Percentiles rank a stretch among this genome's conserved stretches.
Evolutionary conservation across 208 protist species (phyloP).

Genomic region (Crithidia brevicula): DNA sequence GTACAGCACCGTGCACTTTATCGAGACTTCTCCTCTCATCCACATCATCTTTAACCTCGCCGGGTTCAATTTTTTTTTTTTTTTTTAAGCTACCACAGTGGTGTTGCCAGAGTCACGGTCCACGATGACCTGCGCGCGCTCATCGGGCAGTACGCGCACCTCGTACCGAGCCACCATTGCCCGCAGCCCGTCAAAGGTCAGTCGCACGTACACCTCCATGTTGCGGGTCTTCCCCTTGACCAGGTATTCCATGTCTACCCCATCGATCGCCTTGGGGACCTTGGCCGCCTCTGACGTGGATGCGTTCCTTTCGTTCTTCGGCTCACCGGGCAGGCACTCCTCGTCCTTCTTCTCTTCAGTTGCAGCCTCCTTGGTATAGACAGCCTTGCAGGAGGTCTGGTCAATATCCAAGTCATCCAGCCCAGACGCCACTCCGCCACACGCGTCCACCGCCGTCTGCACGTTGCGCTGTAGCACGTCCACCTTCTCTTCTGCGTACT

Average conservation of each 20-base stretch:
- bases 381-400: slow-evolving; percentile 27
- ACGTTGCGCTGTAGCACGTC: slow-evolving; percentile 55
- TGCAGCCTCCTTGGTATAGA: slow-evolving; percentile 12
- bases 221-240: slow-evolving; percentile 56
- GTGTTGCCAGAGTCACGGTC: slow-evolving; percentile 67
- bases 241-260: slow-evolving; percentile 69
- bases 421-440: slow-evolving; percentile 37
- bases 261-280: slow-evolving; percentile 22
- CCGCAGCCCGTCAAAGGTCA: slow-evolving; percentile 63
- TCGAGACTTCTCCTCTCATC: too few relatives aligned
- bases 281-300: slow-evolving; percentile 13
- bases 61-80: too few relatives aligned
- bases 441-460: slow-evolving; percentile 41
- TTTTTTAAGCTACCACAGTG: slow-evolving; percentile 42
- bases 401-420: slow-evolving; percentile 31
- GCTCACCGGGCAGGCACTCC: slow-evolving; percentile 9
- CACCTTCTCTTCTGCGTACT: slow-evolving; percentile 35
- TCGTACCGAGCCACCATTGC: slow-evolving; percentile 70
- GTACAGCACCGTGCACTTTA: too few relatives aligned
- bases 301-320: slow-evolving; percentile 1
- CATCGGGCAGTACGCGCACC: slow-evolving; percentile 58
- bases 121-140: slow-evolving; percentile 55
- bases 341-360: too few relatives aligned
- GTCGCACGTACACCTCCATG: slow-evolving; percentile 59
- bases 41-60: too few relatives aligned